These are phyloP conservation scores for Alternaria brassicae DNA, from an alignment of 2,329 filamentous ascomycete genomes.

Conservation along the genomic window DNA sequence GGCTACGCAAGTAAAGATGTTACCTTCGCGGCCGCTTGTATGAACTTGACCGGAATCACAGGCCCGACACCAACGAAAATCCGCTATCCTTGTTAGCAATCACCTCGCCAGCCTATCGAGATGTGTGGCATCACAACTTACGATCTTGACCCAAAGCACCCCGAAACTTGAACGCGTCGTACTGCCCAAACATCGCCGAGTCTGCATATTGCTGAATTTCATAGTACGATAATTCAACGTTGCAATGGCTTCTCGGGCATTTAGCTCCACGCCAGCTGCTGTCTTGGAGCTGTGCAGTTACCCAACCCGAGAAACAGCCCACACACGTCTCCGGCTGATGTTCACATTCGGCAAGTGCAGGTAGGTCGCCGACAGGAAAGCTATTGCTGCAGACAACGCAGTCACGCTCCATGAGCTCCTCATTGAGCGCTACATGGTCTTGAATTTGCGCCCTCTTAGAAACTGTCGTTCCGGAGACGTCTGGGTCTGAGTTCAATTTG, in stretches of 20 bases:
- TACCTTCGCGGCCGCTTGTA: conserved; percentile 53
- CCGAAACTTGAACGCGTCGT: conserved; percentile 55
- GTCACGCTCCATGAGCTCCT: conserved; percentile 15
- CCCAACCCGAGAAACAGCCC: conserved; percentile 50
- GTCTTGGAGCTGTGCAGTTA: conserved; percentile 46
- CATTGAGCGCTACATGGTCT: background rate
- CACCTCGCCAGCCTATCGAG: background rate
- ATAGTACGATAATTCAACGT: conserved; percentile 53
- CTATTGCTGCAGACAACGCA: conserved; percentile 35
- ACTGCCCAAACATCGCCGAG: conserved; percentile 27
- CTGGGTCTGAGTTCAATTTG: conserved; percentile 10
- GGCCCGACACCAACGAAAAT: conserved; percentile 63
- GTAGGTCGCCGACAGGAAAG: conserved; percentile 22
- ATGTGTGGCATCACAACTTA: background rate
- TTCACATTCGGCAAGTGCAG: conserved; percentile 38
- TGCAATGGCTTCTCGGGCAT: conserved; percentile 60
- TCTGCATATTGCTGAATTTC: conserved; percentile 51
- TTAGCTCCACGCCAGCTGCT: conserved; percentile 57
- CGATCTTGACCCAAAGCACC: conserved; percentile 53
- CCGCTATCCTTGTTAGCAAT: conserved; percentile 27
- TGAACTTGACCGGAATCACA: conserved; percentile 64
- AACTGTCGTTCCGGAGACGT: background rate
- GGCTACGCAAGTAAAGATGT: conserved; percentile 53
- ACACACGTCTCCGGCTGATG: conserved; percentile 48
- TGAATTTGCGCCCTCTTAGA: background rate